phyloP scores from a whole-genome alignment of 768 basidiomycete genomes.

The Asterophora lycoperdoides region DNA sequence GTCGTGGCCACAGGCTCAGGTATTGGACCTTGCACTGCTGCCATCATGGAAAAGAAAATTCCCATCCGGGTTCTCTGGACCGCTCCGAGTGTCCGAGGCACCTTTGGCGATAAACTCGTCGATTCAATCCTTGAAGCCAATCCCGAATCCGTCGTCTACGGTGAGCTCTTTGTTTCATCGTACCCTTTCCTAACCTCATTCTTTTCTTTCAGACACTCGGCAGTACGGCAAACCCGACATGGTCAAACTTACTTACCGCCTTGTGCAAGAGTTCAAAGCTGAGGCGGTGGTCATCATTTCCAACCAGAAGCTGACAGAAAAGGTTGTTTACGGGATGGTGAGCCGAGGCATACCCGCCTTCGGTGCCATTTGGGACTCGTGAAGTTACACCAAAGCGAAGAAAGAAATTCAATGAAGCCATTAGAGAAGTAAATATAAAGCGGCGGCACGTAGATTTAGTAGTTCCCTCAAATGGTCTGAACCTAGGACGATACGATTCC shows the following conservation, averaged over 20 bases:
- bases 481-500: background rate
- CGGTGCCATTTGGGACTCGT: conserved; percentile 55
- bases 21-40: conserved; percentile 58
- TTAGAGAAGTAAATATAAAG: background rate
- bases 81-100: conserved; percentile 54
- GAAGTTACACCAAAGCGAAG: background rate
- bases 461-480: background rate
- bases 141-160: conserved; percentile 48
- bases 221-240: conserved; percentile 46
- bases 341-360: conserved; percentile 57
- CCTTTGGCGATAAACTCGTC: conserved; percentile 58
- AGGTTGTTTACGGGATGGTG: conserved; percentile 59
- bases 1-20: conserved; percentile 57
- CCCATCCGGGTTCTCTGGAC: conserved; percentile 61
- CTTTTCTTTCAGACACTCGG: conserved; percentile 33
- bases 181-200: conserved; percentile 12
- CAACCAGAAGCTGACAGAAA: conserved; percentile 53
- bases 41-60: conserved; percentile 45
- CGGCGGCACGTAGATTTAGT: background rate
- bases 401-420: background rate
- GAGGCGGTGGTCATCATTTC: conserved; percentile 58
- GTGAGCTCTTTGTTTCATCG: conserved; percentile 25
- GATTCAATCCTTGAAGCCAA: conserved; percentile 49
- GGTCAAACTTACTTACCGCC: conserved; percentile 43
- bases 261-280: conserved; percentile 45